Base-by-base conservation (phyloP, 78 protist genomes). In the Planoprotostelium fungivorum region DNA sequence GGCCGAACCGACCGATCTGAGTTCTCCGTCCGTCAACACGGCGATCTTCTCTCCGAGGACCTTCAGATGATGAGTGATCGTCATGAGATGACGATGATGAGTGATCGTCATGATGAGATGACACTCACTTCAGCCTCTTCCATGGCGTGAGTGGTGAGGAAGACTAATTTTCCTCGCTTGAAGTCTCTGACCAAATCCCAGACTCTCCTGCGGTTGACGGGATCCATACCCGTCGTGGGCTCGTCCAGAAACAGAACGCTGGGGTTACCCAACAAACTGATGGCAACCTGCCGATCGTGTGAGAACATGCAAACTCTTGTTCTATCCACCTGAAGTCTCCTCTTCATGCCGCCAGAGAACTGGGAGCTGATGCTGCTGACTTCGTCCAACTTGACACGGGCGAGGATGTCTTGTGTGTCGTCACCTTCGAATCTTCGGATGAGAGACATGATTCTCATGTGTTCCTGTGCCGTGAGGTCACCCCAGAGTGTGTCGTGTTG, bases 61-160 rank as follows among this genome's bases (percentile, higher is more conserved):
- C 73, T 51, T 5, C 31, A 51, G 16, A 51, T 16, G 16, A 25
- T 16, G 16, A 16, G 31, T 5, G 16, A 51, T 25, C 16, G 5
- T 51, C 73, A 51, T 51, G 73, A 51, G 5, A 51, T 51, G 73
- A 28, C 96, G 31, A 51, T 16, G 73, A 51, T 16, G 16, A 51
- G 16, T 25, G 16, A 51, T 51, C 73, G n/a, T 16, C 36, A 85
- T 25, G 16, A 5, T 25, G 16, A 36, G 16, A 36, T 25, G 16
- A 85, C 16, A 16, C 29, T 36, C 16, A 36, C 73, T 86, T 92
- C 90, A 86, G 87, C 38, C 63, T 93, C 95, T 29, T 90, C 92
- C 96, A 97, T 94, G 85, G 94, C 90, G 90, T 98, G 99, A 38
- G 99, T 96, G 36, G 98, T 98, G 86, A 97, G 84, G 36, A 97